phyloP scores from a whole-genome alignment of 352 stramenopile genomes.

The Globisporangium cystogenes region DNA sequence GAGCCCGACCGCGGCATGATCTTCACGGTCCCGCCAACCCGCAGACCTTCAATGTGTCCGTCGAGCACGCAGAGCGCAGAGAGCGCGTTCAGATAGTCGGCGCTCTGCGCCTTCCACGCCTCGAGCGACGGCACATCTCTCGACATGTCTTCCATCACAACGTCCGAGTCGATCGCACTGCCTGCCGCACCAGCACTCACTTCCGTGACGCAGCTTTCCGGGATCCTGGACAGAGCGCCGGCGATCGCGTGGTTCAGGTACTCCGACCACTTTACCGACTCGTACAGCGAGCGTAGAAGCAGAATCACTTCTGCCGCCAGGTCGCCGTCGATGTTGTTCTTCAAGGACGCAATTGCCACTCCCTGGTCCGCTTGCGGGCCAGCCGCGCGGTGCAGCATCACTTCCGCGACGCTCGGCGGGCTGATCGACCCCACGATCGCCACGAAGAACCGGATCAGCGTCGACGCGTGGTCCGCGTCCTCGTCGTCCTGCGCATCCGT shows the following conservation, averaged over 20 bases:
- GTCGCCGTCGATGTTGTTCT: constrained; percentile 30
- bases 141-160: constrained; percentile 83
- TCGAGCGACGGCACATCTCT: constrained; percentile 48
- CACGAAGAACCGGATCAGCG: constrained; percentile 76
- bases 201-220: constrained; percentile 36
- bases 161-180: constrained; percentile 49
- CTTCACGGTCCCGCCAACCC: constrained; percentile 76
- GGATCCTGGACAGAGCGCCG: constrained; percentile 42
- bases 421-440: constrained; percentile 62
- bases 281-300: constrained; percentile 77
- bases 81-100: constrained; percentile 54
- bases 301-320: constrained; percentile 72
- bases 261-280: constrained; percentile 62
- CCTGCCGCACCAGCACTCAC: constrained; percentile 1
- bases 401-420: constrained; percentile 61
- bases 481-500: constrained; percentile 39
- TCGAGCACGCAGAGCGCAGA: constrained; percentile 79
- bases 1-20: constrained; percentile 72
- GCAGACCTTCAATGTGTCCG: constrained; percentile 80
- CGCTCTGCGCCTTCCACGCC: constrained; percentile 43
- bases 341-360: constrained; percentile 6
- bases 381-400: constrained; percentile 34
- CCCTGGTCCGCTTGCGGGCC: background rate
- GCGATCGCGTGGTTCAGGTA: constrained; percentile 66
- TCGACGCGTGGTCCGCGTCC: constrained; percentile 52